A percentile compares a stretch with the other conserved stretches of the same genome.
Conservation (phyloP, 305 asterid genomes). For the Lippia alba region DNA sequence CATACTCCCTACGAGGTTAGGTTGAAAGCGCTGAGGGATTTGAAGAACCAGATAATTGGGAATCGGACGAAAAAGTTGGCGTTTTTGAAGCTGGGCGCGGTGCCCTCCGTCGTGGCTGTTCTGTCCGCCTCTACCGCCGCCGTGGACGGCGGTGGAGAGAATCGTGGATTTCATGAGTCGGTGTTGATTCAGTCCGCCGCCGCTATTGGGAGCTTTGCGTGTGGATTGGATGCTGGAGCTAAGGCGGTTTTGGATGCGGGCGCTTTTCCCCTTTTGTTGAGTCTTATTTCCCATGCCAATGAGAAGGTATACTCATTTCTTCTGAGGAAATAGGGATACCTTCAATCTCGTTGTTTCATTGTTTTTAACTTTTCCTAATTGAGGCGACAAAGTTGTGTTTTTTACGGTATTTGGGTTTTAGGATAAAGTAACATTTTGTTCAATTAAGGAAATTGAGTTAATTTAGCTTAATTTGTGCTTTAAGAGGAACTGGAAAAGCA, state of each 20-base stretch:
- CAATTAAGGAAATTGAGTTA: constrained; percentile 29
- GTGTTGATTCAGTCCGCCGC: constrained; percentile 82
- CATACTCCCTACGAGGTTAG: constrained; percentile 52
- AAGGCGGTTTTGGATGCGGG: constrained; percentile 92
- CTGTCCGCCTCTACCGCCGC: constrained; percentile 53
- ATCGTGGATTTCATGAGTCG: constrained; percentile 53
- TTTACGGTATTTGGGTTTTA: neutral
- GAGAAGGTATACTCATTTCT: constrained; percentile 58
- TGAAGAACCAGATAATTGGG: constrained; percentile 94
- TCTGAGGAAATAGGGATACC: neutral
- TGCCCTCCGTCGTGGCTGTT: constrained; percentile 66
- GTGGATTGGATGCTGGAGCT: constrained; percentile 87
- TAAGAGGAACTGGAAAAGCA: constrained; percentile 6
- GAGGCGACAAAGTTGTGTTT: neutral
- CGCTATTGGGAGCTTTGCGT: constrained; percentile 92
- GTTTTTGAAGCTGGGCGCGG: constrained; percentile 88
- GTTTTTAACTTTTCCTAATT: neutral
- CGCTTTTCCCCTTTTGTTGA: constrained; percentile 65
- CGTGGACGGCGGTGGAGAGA: constrained; percentile 32
- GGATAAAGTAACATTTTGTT: constrained; percentile 17
- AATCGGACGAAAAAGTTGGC: constrained; percentile 84
- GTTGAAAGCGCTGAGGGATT: constrained; percentile 76
- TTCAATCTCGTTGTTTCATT: neutral
- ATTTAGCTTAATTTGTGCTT: constrained; percentile 4
- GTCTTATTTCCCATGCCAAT: constrained; percentile 70